Percentiles rank a stretch among this genome's conserved stretches.
Conservation (phyloP, 345 rosid species). For the Citrus maxima region DNA sequence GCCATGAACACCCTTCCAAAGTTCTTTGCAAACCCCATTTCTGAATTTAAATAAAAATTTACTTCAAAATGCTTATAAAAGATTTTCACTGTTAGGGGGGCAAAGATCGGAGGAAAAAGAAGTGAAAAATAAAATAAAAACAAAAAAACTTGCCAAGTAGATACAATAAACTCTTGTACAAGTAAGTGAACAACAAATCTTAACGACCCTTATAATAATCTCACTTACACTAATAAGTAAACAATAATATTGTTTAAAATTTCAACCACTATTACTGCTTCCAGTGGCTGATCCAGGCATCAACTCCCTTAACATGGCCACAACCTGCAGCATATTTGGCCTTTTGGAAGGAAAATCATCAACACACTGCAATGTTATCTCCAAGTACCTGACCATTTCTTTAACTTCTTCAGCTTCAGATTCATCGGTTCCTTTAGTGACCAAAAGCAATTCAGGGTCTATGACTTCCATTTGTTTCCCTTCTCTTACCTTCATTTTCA, state of each 20-base stretch:
- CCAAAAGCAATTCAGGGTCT: conserved; percentile 60
- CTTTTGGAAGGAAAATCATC: conserved; percentile 86
- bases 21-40: too few species aligned
- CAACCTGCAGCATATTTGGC: conserved; percentile 89
- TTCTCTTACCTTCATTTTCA: conserved; percentile 78
- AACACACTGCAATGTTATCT: conserved; percentile 76
- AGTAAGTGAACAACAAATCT: conserved; percentile 16
- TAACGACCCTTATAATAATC: conserved; percentile 5
- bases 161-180: conserved; percentile 14
- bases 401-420: conserved; percentile 58
- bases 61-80: background rate
- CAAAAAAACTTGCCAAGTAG: conserved; percentile 24
- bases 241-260: too few species aligned
- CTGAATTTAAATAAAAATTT: too few species aligned
- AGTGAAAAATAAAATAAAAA: background rate
- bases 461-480: conserved; percentile 93
- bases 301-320: conserved; percentile 78
- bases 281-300: conserved; percentile 56
- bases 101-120: background rate
- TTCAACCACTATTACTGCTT: conserved; percentile 49
- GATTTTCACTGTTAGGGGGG: background rate
- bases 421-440: conserved; percentile 41
- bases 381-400: conserved; percentile 82
- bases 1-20: too few species aligned
- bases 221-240: too few species aligned